Percentiles rank a stretch among this genome's conserved stretches.
These are phyloP conservation scores for Candida labiduridarum DNA, from an alignment of 1,139 yeast species.

Conservation along the genomic window DNA sequence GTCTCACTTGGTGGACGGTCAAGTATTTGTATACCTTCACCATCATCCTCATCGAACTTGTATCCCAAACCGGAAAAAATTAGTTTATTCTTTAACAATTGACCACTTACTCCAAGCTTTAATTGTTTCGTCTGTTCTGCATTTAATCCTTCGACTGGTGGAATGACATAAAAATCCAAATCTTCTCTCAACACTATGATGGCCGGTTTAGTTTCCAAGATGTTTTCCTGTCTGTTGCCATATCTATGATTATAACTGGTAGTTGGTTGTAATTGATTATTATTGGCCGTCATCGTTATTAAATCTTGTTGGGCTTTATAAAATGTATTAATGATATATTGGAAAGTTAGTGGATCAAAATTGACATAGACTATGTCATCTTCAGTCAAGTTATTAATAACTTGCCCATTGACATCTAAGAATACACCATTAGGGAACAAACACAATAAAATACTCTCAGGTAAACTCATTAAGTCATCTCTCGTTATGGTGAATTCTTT, in stretches of 20 bases:
- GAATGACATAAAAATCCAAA: constrained; percentile 88
- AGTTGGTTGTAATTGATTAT: constrained; percentile 25
- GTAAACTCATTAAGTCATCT: constrained; percentile 87
- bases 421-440: constrained; percentile 90
- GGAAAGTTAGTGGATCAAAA: constrained; percentile 84
- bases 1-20: not conserved
- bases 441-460: constrained; percentile 86
- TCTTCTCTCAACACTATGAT: constrained; percentile 93
- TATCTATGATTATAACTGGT: constrained; percentile 13
- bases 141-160: constrained; percentile 59
- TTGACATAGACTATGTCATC: constrained; percentile 78
- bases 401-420: constrained; percentile 71
- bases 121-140: constrained; percentile 60
- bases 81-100: constrained; percentile 53
- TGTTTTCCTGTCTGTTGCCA: constrained; percentile 37
- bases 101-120: constrained; percentile 64
- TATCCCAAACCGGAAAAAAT: constrained; percentile 77
- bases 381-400: constrained; percentile 75
- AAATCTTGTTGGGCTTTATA: constrained; percentile 48
- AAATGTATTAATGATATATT: constrained; percentile 74
- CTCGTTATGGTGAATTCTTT: constrained; percentile 69
- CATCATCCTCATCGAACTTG: constrained; percentile 27
- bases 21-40: constrained; percentile 3
- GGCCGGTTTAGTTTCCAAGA: constrained; percentile 81
- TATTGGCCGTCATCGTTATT: constrained; percentile 23